These are phyloP conservation scores for Diaporthe vaccinii DNA, from an alignment of 2,329 filamentous ascomycete species.

Conservation along the genomic window DNA sequence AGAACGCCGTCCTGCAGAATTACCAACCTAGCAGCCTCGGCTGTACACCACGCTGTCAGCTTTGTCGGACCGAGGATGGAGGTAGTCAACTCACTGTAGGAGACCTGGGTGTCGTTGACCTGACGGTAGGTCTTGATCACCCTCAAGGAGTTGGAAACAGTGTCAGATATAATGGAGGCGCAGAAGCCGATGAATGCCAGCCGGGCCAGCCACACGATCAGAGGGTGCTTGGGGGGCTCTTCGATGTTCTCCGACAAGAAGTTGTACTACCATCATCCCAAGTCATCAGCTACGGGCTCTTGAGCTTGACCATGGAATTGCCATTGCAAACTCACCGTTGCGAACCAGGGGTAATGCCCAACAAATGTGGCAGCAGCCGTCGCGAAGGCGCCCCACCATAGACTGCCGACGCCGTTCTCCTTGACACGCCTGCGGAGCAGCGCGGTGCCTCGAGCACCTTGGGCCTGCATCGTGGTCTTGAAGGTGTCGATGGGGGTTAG, in stretches of 20 bases:
- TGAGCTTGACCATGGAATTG: too few species aligned
- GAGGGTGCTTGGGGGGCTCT: conserved; percentile 55
- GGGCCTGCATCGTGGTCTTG: conserved; percentile 64
- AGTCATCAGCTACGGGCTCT: background rate
- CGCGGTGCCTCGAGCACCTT: conserved; percentile 57
- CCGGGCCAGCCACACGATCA: conserved; percentile 58
- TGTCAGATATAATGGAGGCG: conserved; percentile 60
- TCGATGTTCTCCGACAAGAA: conserved; percentile 54
- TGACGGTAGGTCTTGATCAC: conserved; percentile 65
- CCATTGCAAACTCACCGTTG: conserved; percentile 52
- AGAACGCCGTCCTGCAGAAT: conserved; percentile 56
- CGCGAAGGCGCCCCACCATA: conserved; percentile 65
- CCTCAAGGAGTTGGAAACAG: conserved; percentile 61
- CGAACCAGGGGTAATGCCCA: conserved; percentile 65
- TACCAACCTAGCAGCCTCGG: conserved; percentile 57
- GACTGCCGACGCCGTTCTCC: conserved; percentile 58
- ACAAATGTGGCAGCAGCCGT: conserved; percentile 63
- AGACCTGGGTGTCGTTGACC: conserved; percentile 62
- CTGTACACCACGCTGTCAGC: conserved; percentile 44
- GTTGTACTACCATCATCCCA: conserved; percentile 55
- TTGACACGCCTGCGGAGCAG: conserved; percentile 60
- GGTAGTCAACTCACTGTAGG: conserved; percentile 54
- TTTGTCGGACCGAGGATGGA: fast-evolving
- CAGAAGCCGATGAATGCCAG: conserved; percentile 59
- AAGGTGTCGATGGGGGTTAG: conserved; percentile 63